Evolutionary conservation across 2,329 filamentous ascomycete genomes (phyloP), one percentile per base, ranked within the genome.

Genomic region (Colletotrichum sidae): DNA sequence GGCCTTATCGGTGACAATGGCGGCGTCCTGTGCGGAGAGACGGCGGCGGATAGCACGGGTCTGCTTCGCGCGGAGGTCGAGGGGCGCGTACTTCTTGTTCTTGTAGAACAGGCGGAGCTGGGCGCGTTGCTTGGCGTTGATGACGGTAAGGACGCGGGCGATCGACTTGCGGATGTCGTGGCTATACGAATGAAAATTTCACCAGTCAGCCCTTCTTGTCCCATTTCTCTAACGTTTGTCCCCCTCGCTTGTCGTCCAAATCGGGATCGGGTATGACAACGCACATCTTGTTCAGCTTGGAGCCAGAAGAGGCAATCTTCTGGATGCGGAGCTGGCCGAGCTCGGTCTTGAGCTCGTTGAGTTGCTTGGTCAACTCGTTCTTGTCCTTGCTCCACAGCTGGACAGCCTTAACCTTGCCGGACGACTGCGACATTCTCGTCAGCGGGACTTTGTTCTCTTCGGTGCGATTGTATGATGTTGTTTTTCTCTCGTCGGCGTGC

Each of bases 151-250:
- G 84, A 97, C 93, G 80, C 95, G 94, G 80, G 96, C 96, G 84
- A 99, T 97, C 73, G 94, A 97, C 90, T 99, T 99, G 88, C 96
- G 94, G 82, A 99, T 89, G 83, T 99, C 96, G 88, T 97, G 93
- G 86, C 94, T 97, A 76, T 74, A 73, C 42, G 8, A 11, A 25
- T 10, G 25, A 51, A 54, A 53, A 35, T 53, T 60, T 65, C 45
- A 55, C 34, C 39, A 15, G 66, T 68, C 63, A 68, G 66, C 46
- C 51, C 39, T 47, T 54, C 56, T 59, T 15, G 5, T 56, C 60
- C 53, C 33, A 57, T 46, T 59, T 25, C 34, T 9, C 8, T n/a
- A n/a, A 33, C 17, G 10, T 15, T 6, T 10, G 2, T 17, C 44
- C 15, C 11, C 44, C 8, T 46, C 44, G n/a, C 15, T 9, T 11